Evolutionary conservation across 1,139 yeast species (phyloP).

Genomic region (Lodderomyces oxycetoniae): DNA sequence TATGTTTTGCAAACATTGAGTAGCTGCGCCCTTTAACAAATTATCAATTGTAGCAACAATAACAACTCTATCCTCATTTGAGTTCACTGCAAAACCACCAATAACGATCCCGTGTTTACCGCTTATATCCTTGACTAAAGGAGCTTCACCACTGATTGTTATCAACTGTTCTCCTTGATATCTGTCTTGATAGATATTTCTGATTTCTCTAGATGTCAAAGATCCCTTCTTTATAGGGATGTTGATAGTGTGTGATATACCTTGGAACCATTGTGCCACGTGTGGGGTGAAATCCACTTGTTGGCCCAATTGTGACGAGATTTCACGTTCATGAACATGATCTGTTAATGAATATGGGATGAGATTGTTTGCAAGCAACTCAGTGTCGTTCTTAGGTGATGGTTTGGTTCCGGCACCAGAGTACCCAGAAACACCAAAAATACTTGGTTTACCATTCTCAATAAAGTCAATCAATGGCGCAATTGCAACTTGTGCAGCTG

Average conservation of each 20-base stretch:
- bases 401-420: conserved; percentile 99
- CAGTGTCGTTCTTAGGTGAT: conserved; percentile 86
- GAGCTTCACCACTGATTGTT: conserved; percentile 84
- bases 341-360: conserved; percentile 95
- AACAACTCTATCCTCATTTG: conserved; percentile 85
- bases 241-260: conserved; percentile 86
- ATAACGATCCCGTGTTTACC: conserved; percentile 93
- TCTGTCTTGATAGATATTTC: conserved; percentile 82
- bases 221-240: conserved; percentile 74
- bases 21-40: conserved; percentile 95
- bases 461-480: conserved; percentile 70
- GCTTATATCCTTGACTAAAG: conserved; percentile 83
- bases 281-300: conserved; percentile 92
- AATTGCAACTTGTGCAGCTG: conserved; percentile 92
- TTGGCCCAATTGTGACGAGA: conserved; percentile 71
- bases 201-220: conserved; percentile 74
- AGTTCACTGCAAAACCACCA: conserved; percentile 93
- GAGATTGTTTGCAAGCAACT: conserved; percentile 69
- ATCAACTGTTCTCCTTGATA: conserved; percentile 85
- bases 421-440: conserved; percentile 96
- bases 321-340: conserved; percentile 93
- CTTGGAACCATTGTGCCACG: conserved; percentile 99
- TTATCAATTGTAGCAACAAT: conserved; percentile 94
- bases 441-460: conserved; percentile 61
- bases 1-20: conserved; percentile 95